Conservation (phyloP, 306 rosid genomes). For the Ammopiptanthus mongolicus region DNA sequence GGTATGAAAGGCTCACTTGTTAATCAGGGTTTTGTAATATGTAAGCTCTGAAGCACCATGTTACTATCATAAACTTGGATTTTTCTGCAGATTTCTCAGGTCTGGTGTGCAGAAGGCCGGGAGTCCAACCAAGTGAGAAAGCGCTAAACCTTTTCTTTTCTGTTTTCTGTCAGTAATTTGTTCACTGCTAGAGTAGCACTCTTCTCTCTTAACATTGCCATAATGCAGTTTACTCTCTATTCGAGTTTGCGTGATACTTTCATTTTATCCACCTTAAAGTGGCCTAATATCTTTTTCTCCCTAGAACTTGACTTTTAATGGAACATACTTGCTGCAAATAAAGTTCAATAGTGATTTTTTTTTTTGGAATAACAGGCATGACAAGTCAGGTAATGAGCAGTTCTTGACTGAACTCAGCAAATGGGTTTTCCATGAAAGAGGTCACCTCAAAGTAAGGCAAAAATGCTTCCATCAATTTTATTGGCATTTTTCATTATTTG, state of each 20-base stretch:
- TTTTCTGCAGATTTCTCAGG: constrained; percentile 66
- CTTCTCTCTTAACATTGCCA: not conserved
- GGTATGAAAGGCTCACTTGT: constrained; percentile 41
- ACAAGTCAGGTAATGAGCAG: constrained; percentile 89
- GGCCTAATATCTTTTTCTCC: not conserved
- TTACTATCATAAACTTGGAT: not conserved
- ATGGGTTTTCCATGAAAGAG: constrained; percentile 97
- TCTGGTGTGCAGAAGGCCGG: constrained; percentile 89
- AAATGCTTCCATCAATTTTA: not conserved
- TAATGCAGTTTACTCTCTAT: not conserved
- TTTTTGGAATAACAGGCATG: constrained; percentile 46
- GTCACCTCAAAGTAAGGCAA: constrained; percentile 85
- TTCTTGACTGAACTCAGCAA: constrained; percentile 80
- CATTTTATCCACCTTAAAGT: not conserved
- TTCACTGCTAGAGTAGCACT: not conserved
- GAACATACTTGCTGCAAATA: not conserved
- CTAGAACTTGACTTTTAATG: not conserved
- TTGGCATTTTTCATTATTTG: constrained; percentile 13
- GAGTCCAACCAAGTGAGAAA: constrained; percentile 63
- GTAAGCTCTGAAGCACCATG: constrained; percentile 6
- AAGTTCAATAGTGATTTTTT: not conserved
- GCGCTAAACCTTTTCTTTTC: not conserved
- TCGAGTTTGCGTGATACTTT: not conserved
- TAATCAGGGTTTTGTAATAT: constrained; percentile 9
- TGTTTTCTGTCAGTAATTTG: not conserved